Percentiles rank a stretch among this genome's conserved stretches.
Conservation (phyloP, 805 yeast species). For the Nakazawaea molendinolei region DNA sequence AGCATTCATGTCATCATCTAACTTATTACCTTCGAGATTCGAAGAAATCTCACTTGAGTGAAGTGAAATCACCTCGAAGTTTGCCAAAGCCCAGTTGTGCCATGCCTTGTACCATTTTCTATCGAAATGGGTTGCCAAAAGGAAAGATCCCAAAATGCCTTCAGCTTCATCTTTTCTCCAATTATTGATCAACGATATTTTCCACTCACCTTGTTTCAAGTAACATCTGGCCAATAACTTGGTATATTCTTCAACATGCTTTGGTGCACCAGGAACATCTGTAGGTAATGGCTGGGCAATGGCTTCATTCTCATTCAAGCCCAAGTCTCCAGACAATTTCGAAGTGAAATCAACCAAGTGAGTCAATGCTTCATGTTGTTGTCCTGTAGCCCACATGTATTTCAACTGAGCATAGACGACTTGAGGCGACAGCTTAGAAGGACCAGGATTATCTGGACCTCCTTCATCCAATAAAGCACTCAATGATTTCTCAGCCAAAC, state of each 20-base stretch:
- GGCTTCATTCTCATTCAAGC: conserved; percentile 79
- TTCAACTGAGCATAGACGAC: conserved; percentile 96
- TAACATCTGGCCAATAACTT: conserved; percentile 87
- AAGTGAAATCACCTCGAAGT: conserved; percentile 86
- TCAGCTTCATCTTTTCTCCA: conserved; percentile 76
- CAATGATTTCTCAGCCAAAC: conserved; percentile 87
- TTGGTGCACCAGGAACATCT: conserved; percentile 60
- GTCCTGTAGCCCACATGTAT: conserved; percentile 95
- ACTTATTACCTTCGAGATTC: conserved; percentile 11
- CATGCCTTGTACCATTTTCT: conserved; percentile 95
- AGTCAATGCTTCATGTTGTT: conserved; percentile 75
- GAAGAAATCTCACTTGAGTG: conserved; percentile 21
- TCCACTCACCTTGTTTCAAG: conserved; percentile 98
- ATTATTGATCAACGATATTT: conserved; percentile 66
- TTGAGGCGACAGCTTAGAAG: conserved; percentile 88
- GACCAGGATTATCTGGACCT: conserved; percentile 40
- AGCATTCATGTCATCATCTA: conserved; percentile 12
- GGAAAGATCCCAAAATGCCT: conserved; percentile 82
- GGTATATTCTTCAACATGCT: conserved; percentile 77
- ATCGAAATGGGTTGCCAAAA: conserved; percentile 93
- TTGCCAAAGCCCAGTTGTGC: conserved; percentile 99
- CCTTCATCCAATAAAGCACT: conserved; percentile 74
- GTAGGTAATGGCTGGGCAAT: conserved; percentile 82
- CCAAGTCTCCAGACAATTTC: conserved; percentile 81
- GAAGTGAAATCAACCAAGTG: conserved; percentile 88